These are phyloP conservation scores for Leccinellum albellum DNA, from an alignment of 768 basidiomycete species.

Conservation along the genomic window DNA sequence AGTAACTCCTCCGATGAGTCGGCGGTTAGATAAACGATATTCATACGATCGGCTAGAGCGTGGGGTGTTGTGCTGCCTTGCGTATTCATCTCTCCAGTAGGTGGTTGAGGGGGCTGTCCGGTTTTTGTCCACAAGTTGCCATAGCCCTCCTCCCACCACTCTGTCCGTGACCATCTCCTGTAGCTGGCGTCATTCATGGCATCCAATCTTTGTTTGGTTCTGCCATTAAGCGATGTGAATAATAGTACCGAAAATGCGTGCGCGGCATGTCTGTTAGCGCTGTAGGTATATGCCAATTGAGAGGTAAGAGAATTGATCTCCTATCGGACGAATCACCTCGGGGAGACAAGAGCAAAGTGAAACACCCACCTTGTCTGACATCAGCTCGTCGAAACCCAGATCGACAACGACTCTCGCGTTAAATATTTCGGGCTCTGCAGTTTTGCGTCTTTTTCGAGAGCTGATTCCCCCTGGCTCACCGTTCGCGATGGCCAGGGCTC, in stretches of 20 bases:
- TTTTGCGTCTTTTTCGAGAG: conserved; percentile 17
- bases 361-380: conserved; percentile 82
- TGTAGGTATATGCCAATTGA: conserved; percentile 90
- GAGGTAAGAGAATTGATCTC: conserved; percentile 87
- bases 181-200: conserved; percentile 62
- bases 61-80: not conserved
- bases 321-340: conserved; percentile 39
- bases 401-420: conserved; percentile 77
- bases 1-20: conserved; percentile 84
- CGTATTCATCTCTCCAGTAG: conserved; percentile 1
- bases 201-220: conserved; percentile 63
- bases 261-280: conserved; percentile 71
- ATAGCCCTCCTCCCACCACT: conserved; percentile 82
- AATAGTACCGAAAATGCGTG: conserved; percentile 69
- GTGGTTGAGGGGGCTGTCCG: not conserved
- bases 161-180: conserved; percentile 74
- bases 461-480: conserved; percentile 43
- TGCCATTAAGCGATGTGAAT: conserved; percentile 77
- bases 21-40: conserved; percentile 88
- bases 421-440: conserved; percentile 41
- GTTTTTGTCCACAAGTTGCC: conserved; percentile 57
- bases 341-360: conserved; percentile 12
- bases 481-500: conserved; percentile 45
- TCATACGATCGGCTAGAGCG: conserved; percentile 37
- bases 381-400: conserved; percentile 87